Evolutionary conservation across 2,329 filamentous ascomycete species (phyloP).

Genomic region (Clarireedia hainanense): DNA sequence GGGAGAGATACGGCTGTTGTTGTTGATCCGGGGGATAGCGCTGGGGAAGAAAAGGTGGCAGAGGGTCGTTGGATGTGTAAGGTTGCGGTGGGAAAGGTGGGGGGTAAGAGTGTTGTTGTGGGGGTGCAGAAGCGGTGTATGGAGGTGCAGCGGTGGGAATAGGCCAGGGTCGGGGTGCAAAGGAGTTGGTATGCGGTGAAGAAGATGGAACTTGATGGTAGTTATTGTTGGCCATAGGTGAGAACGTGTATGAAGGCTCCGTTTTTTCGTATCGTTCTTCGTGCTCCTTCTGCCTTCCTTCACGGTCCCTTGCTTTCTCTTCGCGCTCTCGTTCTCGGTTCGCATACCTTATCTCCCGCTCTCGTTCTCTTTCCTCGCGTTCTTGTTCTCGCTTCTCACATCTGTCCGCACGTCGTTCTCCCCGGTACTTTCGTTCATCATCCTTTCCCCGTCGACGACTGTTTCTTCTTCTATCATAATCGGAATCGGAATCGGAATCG

Average conservation of each 20-base stretch:
- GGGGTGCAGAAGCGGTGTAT: constrained; percentile 4
- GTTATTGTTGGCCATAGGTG: not conserved
- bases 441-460: not conserved
- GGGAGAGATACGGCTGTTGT: not conserved
- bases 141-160: not conserved
- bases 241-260: not conserved
- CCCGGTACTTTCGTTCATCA: not conserved
- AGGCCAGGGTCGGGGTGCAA: not conserved
- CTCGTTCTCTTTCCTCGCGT: too few relatives aligned
- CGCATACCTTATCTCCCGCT: too few relatives aligned
- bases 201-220: not conserved
- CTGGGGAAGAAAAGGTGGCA: not conserved
- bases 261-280: not conserved
- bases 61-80: not conserved
- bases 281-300: not conserved
- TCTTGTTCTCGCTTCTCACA: not conserved
- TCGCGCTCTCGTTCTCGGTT: too few relatives aligned
- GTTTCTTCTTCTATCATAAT: not conserved
- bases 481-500: not conserved
- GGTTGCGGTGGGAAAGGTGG: not conserved
- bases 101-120: not conserved
- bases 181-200: not conserved
- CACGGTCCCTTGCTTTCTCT: too few relatives aligned
- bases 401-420: not conserved
- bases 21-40: constrained; percentile 13